Conservation (phyloP, 345 rosid genomes). For the Alliaria petiolata region DNA sequence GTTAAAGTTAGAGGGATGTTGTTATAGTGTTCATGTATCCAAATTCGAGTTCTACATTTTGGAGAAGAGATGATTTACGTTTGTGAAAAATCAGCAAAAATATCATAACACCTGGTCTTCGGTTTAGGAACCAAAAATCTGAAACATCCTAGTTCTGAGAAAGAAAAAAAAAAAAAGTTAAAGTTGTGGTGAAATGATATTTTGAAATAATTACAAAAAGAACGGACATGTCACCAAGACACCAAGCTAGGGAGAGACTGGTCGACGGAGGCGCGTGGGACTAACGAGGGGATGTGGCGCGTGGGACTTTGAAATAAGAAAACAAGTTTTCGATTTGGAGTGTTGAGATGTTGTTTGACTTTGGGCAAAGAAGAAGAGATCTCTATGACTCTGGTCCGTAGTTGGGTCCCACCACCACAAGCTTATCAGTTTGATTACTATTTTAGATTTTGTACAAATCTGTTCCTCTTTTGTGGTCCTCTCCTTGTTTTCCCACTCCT, state of each 20-base stretch:
- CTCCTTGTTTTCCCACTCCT: slow-evolving; percentile 19
- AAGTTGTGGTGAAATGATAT: no score
- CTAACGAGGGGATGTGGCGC: neutral
- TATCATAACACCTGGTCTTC: no score
- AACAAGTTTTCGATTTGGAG: slow-evolving; percentile 11
- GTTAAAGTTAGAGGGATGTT: no score
- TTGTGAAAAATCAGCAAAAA: no score
- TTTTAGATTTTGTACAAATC: slow-evolving; percentile 36
- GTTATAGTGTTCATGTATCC: no score
- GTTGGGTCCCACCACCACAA: slow-evolving; percentile 19
- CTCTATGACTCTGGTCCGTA: slow-evolving; percentile 4
- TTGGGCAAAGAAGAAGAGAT: slow-evolving; percentile 17
- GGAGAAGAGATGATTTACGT: no score
- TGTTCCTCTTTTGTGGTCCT: slow-evolving; percentile 32
- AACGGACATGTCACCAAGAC: neutral
- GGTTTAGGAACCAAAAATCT: no score
- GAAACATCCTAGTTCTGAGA: no score
- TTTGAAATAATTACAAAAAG: neutral
- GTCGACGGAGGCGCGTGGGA: slow-evolving; percentile 22
- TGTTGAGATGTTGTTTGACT: slow-evolving; percentile 34
- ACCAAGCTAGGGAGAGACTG: neutral
- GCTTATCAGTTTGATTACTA: slow-evolving; percentile 30
- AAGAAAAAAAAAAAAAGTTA: no score
- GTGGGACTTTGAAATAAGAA: neutral
- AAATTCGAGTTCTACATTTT: no score